phyloP scores from a whole-genome alignment of 2,329 filamentous ascomycete genomes.

The Akanthomyces dipterigenus region DNA sequence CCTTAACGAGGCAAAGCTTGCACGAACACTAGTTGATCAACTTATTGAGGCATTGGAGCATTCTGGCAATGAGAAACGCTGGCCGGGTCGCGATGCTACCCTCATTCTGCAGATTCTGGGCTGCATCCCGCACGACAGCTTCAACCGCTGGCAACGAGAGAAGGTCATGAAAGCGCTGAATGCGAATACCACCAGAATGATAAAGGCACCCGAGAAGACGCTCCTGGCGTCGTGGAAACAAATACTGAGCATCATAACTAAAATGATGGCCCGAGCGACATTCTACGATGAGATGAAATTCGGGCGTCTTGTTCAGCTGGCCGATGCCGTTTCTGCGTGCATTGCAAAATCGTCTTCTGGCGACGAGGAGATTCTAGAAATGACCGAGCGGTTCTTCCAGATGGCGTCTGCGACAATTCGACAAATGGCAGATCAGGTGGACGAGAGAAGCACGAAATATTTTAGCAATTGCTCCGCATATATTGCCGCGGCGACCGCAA shows the following conservation, averaged over 20 bases:
- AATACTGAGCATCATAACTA: conserved; percentile 39
- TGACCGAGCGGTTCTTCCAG: conserved; percentile 26
- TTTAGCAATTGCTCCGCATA: conserved; percentile 25
- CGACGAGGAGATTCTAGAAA: conserved; percentile 23
- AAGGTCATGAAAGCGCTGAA: conserved; percentile 31
- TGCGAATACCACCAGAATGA: conserved; percentile 19
- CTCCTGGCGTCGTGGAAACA: conserved; percentile 27
- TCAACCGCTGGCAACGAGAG: conserved; percentile 38
- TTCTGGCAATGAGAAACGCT: conserved; percentile 24
- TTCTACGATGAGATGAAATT: conserved; percentile 44
- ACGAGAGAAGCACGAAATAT: conserved; percentile 36
- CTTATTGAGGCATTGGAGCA: conserved; percentile 24
- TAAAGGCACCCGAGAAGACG: conserved; percentile 20
- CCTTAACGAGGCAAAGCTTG: conserved; percentile 27
- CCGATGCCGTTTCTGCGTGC: conserved; percentile 25
- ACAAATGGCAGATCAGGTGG: conserved; percentile 38
- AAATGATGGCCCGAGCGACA: conserved; percentile 44
- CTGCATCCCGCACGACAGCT: conserved; percentile 29
- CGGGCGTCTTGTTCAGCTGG: conserved; percentile 27
- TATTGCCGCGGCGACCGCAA: not conserved
- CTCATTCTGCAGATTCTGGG: conserved; percentile 28
- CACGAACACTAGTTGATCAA: conserved; percentile 26
- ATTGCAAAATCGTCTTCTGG: conserved; percentile 17
- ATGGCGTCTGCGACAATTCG: conserved; percentile 29
- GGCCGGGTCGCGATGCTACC: conserved; percentile 24